Conservation (phyloP, 2,329 filamentous ascomycete genomes). For the Neocatenulostroma microsporum region DNA sequence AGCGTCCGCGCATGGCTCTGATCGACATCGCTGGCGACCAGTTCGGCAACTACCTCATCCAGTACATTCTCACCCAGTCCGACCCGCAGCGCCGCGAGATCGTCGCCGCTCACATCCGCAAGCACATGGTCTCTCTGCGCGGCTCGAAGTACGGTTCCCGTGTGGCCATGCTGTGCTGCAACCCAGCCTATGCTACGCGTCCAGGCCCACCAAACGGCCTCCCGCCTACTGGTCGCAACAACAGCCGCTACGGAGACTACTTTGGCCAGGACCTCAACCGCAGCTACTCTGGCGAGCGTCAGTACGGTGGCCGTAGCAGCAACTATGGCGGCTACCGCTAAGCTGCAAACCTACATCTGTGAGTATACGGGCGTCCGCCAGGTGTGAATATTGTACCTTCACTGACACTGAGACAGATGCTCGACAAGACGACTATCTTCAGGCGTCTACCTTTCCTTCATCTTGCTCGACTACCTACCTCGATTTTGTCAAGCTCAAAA, state of each 20-base stretch:
- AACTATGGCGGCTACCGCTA: slow-evolving; percentile 21
- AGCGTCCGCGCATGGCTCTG: slow-evolving; percentile 89
- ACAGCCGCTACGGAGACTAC: slow-evolving; percentile 15
- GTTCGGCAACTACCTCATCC: slow-evolving; percentile 96
- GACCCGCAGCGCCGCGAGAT: slow-evolving; percentile 82
- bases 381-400: neutral
- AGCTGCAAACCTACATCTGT: no score
- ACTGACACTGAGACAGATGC: neutral
- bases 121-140: slow-evolving; percentile 98
- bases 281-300: slow-evolving; percentile 12
- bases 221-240: slow-evolving; percentile 17
- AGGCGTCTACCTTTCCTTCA: slow-evolving; percentile 1
- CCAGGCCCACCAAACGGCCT: slow-evolving; percentile 72
- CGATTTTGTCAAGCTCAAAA: neutral
- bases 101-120: slow-evolving; percentile 86
- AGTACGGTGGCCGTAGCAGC: slow-evolving; percentile 14
- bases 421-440: neutral
- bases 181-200: slow-evolving; percentile 79
- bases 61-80: slow-evolving; percentile 90
- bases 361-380: no score
- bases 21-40: slow-evolving; percentile 99
- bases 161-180: slow-evolving; percentile 98
- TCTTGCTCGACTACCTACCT: slow-evolving; percentile 2
- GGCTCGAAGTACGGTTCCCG: slow-evolving; percentile 98
- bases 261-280: slow-evolving; percentile 15